phyloP scores from a whole-genome alignment of 2,329 filamentous ascomycete species.

The Akanthomyces uredinophilus region DNA sequence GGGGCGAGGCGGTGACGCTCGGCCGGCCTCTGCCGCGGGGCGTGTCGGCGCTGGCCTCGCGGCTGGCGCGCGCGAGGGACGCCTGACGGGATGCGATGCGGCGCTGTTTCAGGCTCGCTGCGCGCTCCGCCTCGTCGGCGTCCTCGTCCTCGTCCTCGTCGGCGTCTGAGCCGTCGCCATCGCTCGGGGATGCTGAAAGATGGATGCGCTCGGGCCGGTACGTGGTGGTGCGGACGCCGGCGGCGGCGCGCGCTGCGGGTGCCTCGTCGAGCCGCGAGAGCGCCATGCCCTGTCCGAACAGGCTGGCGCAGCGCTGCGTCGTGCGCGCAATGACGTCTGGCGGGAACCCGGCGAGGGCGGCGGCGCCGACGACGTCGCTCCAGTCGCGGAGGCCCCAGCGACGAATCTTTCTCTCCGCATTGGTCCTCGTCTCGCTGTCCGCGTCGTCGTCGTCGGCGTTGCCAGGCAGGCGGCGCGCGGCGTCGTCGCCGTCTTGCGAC shows the following conservation, averaged over 20 bases:
- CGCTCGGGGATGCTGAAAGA: slow-evolving; percentile 21
- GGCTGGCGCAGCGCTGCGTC: slow-evolving; percentile 64
- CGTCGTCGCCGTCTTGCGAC: slow-evolving; percentile 15
- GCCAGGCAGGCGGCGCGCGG: slow-evolving; percentile 15
- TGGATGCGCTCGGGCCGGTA: slow-evolving; percentile 28
- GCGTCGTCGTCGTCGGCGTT: slow-evolving; percentile 15
- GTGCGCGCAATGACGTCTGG: slow-evolving; percentile 60
- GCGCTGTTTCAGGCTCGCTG: slow-evolving; percentile 24
- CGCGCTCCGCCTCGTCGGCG: slow-evolving; percentile 22
- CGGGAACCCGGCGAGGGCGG: slow-evolving; percentile 68
- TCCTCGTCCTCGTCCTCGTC: slow-evolving; percentile 18
- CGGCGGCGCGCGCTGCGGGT: slow-evolving; percentile 19
- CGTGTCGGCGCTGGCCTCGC: slow-evolving; percentile 6
- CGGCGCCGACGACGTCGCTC: slow-evolving; percentile 78
- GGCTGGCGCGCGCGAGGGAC: slow-evolving; percentile 25
- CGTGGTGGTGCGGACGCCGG: slow-evolving; percentile 23
- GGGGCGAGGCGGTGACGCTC: neutral
- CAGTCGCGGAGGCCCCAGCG: slow-evolving; percentile 62
- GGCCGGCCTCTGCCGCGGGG: neutral
- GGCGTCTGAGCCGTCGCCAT: slow-evolving; percentile 23
- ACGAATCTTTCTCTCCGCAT: slow-evolving; percentile 24
- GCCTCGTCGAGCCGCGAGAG: slow-evolving; percentile 50
- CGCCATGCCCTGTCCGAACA: slow-evolving; percentile 70
- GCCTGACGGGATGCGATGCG: slow-evolving; percentile 27
- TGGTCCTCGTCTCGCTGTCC: slow-evolving; percentile 17